Conservation (phyloP, 2,329 filamentous ascomycete genomes). For the Neofusicoccum parvum region DNA sequence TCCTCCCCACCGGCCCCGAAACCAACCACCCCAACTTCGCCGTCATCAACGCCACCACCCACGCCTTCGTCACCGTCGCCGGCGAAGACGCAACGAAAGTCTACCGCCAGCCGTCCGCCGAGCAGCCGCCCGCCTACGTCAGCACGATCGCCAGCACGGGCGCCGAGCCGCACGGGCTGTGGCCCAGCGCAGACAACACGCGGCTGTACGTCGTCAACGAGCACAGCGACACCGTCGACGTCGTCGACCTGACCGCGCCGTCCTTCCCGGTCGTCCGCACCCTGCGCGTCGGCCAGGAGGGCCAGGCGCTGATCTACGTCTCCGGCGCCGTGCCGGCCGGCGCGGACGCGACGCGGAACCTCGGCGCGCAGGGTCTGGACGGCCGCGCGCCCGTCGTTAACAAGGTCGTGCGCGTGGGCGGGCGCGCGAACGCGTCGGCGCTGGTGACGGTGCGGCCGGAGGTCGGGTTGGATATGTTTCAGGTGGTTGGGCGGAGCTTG, state of each 20-base stretch:
- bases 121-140: background rate
- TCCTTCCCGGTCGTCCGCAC: background rate
- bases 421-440: background rate
- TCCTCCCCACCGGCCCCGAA: constrained; percentile 14
- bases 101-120: background rate
- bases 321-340: constrained; percentile 9
- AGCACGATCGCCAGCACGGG: background rate
- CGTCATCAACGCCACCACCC: background rate
- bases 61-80: constrained; percentile 20
- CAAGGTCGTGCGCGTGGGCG: background rate
- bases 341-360: background rate
- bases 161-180: constrained; percentile 21
- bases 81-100: constrained; percentile 4
- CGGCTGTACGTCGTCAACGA: constrained; percentile 22
- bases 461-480: background rate
- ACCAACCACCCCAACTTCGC: constrained; percentile 23
- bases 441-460: background rate
- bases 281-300: constrained; percentile 19
- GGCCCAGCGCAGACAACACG: constrained; percentile 21
- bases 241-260: constrained; percentile 2
- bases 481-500: background rate
- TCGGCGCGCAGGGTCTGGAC: constrained; percentile 20
- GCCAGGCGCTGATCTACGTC: constrained; percentile 18
- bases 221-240: constrained; percentile 21
- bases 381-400: background rate